Base-by-base conservation (phyloP, 768 basidiomycete genomes). In the Clathrus columnatus region DNA sequence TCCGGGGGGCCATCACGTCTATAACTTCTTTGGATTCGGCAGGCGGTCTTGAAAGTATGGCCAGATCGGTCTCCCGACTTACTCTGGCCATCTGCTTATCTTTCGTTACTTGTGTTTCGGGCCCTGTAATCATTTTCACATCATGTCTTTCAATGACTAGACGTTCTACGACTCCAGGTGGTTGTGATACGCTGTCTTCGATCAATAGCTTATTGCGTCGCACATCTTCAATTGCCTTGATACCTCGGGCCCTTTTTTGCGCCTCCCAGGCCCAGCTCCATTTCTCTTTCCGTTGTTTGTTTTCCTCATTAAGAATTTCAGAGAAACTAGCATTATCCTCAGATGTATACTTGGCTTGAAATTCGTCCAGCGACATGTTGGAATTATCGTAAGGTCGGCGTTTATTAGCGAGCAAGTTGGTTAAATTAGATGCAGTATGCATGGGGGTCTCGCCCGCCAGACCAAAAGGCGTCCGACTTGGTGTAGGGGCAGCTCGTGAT, bases 261-360 rank as follows among this genome's bases (percentile, higher is more conserved):
- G 92, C 93, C 42, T 91, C 86, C 84, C 87, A 99, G 1, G 94
- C 96, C 96, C 96, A 99, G 0, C 71, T 81, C 75, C 84, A 91
- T 67, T 74, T 82, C 65, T 90, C 87, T 65, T 82, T 83, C 57
- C 92, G 77, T 61, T 78, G 76, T 67, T 75, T 72, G 65, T 99
- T 98, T 74, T 97, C 95, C 53, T 86, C 83, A 57, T 92, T 83
- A 53, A 99, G 71, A 57, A 98, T 94, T 59, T 90, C 77, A 7
- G 92, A 91, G 67, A 99, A 98, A 57, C 93, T 96, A 5, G 94
- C 83, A 68, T 99, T 99, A 69, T 99, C 96, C 65, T 97, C 93
- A 0, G 93, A 96, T 1, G 96, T 98, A 67, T 91, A 96, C 43
- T 79, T 79, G 0, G 90, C 81, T 67, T 98, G 96, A 67, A 97